These are phyloP conservation scores for Fusarium oxysporum DNA, from an alignment of 2,329 filamentous ascomycete species.

Conservation along the genomic window DNA sequence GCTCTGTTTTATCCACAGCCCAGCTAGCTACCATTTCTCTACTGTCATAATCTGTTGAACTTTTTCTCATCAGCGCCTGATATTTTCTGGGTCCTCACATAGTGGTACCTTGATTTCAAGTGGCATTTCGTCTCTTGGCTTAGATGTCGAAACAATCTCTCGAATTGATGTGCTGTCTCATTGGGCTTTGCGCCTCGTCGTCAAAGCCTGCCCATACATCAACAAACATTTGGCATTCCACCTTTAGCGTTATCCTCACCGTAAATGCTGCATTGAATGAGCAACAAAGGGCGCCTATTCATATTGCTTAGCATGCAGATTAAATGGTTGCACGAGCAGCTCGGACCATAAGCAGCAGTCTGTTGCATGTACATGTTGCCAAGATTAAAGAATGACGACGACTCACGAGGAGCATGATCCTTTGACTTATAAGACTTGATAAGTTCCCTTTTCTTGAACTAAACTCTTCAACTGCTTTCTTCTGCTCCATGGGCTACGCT, in stretches of 20 bases:
- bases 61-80: too few relatives aligned
- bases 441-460: neutral
- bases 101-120: too few relatives aligned
- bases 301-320: neutral
- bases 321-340: neutral
- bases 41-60: too few relatives aligned
- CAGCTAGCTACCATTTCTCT: too few relatives aligned
- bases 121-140: neutral
- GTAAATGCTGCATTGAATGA: neutral
- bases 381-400: neutral
- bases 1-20: too few relatives aligned
- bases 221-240: neutral
- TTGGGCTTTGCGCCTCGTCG: neutral
- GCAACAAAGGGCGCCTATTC: neutral
- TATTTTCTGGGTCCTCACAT: too few relatives aligned
- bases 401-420: neutral
- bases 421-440: neutral
- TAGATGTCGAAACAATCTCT: neutral
- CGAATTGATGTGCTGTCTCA: neutral
- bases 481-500: neutral
- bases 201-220: neutral
- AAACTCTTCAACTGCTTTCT: neutral
- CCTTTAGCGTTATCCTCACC: neutral
- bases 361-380: neutral
- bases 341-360: neutral